Percentiles rank a stretch among this genome's conserved stretches.
Conservation (phyloP, 2,329 filamentous ascomycete genomes). For the Pleoardoris graminearum region DNA sequence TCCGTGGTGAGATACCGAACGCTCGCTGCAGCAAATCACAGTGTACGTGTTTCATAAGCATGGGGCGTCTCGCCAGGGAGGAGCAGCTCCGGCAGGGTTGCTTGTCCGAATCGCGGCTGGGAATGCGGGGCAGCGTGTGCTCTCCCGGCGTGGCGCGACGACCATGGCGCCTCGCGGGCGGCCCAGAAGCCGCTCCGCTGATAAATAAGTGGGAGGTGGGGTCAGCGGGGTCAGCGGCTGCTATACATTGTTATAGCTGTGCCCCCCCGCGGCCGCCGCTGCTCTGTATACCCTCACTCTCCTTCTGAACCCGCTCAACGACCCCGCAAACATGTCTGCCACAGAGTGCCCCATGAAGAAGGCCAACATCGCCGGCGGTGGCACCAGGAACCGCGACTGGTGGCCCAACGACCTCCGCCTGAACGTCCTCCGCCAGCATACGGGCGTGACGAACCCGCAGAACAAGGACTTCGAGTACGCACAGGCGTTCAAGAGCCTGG, state of each 20-base stretch:
- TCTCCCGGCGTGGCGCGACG: constrained; percentile 3
- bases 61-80: constrained; percentile 3
- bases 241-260: neutral
- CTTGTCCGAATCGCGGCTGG: constrained; percentile 5
- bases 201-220: constrained; percentile 4
- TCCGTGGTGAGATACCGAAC: neutral
- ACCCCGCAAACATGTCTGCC: constrained; percentile 34
- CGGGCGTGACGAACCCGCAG: constrained; percentile 64
- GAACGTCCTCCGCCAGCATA: constrained; percentile 75
- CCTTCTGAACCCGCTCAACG: constrained; percentile 13
- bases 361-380: constrained; percentile 57
- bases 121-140: constrained; percentile 6
- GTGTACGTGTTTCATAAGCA: constrained; percentile 3
- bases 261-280: neutral
- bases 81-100: neutral
- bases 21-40: neutral
- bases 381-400: constrained; percentile 71
- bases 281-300: neutral
- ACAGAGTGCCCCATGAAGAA: constrained; percentile 42
- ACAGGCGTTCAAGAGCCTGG: constrained; percentile 70
- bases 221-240: constrained; percentile 1
- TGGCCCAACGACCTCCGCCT: constrained; percentile 71
- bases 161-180: neutral
- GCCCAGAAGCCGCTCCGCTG: constrained; percentile 8
- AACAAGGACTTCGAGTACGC: constrained; percentile 71